Evolutionary conservation across 108 stramenopile genomes (phyloP).

Genomic region (Schizochytrium sp.): DNA sequence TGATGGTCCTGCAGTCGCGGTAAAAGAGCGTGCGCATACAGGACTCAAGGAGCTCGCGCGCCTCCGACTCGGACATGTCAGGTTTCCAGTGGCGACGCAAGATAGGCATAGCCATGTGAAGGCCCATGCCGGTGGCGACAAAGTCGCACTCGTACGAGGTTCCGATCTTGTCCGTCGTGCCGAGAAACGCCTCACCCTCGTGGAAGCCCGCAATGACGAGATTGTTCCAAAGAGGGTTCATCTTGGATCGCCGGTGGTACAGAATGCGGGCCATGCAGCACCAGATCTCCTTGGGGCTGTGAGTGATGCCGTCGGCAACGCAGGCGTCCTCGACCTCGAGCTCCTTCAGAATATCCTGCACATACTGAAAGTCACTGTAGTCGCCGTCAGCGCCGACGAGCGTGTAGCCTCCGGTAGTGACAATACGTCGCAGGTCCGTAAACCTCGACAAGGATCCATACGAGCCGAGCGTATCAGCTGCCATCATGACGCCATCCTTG

Average conservation of each 20-base stretch:
- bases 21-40: conserved; percentile 93
- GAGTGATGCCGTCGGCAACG: conserved; percentile 48
- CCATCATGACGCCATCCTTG: conserved; percentile 88
- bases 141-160: conserved; percentile 87
- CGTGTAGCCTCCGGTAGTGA: conserved; percentile 58
- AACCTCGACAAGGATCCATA: conserved; percentile 91
- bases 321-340: conserved; percentile 46
- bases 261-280: conserved; percentile 7
- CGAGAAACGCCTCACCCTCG: conserved; percentile 62
- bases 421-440: conserved; percentile 74
- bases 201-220: conserved; percentile 73
- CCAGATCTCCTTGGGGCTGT: conserved; percentile 34
- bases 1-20: conserved; percentile 72
- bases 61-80: conserved; percentile 82
- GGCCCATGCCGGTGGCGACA: conserved; percentile 91
- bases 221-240: conserved; percentile 98
- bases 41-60: conserved; percentile 86
- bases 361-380: conserved; percentile 83
- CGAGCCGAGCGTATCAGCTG: conserved; percentile 85
- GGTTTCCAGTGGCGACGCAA: conserved; percentile 80
- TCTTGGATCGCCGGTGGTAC: conserved; percentile 54
- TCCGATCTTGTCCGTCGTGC: conserved; percentile 88
- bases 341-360: conserved; percentile 66
- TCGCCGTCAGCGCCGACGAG: conserved; percentile 87
- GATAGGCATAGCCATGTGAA: conserved; percentile 85